Percentiles rank a stretch among this genome's conserved stretches.
Evolutionary conservation across 2,329 filamentous ascomycete species (phyloP).

Genomic region (Claviceps cyperi): DNA sequence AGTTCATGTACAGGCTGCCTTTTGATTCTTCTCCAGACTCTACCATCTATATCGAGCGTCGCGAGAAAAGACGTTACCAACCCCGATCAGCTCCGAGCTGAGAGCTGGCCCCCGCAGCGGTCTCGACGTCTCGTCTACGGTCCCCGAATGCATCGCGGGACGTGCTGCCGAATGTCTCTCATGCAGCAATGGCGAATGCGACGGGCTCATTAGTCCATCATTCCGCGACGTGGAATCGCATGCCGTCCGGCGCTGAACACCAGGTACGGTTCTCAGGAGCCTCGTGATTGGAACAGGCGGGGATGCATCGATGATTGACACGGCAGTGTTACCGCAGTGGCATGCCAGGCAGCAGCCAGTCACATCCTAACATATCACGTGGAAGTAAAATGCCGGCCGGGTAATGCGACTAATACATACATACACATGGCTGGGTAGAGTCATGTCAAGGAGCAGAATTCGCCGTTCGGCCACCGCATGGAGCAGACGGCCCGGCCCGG

Average conservation of each 20-base stretch:
- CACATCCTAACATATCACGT: too few species aligned
- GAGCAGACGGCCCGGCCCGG: slow-evolving; percentile 35
- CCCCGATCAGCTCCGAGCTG: too few species aligned
- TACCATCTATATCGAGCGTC: too few species aligned
- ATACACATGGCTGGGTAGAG: slow-evolving; percentile 47
- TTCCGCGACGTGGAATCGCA: slow-evolving; percentile 31
- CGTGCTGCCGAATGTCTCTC: slow-evolving; percentile 12
- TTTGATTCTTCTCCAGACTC: too few species aligned
- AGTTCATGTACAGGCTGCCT: too few species aligned
- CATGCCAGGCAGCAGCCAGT: neutral
- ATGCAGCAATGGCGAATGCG: slow-evolving; percentile 24
- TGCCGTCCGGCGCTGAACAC: slow-evolving; percentile 30
- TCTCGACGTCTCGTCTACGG: too few species aligned
- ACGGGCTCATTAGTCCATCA: slow-evolving; percentile 27
- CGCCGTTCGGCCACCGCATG: slow-evolving; percentile 17
- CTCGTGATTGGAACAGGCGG: slow-evolving; percentile 23
- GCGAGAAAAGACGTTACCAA: too few species aligned
- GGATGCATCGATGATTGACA: too few species aligned
- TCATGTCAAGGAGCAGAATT: slow-evolving; percentile 44
- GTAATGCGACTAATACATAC: slow-evolving; percentile 19
- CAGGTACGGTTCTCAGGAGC: slow-evolving; percentile 25
- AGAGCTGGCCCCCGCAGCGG: slow-evolving; percentile 2
- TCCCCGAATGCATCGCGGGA: slow-evolving; percentile 7
- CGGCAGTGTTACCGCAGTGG: neutral
- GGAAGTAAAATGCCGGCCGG: neutral